Evolutionary conservation across 352 stramenopile species (phyloP).

Genomic region (Pythium phragmitis): DNA sequence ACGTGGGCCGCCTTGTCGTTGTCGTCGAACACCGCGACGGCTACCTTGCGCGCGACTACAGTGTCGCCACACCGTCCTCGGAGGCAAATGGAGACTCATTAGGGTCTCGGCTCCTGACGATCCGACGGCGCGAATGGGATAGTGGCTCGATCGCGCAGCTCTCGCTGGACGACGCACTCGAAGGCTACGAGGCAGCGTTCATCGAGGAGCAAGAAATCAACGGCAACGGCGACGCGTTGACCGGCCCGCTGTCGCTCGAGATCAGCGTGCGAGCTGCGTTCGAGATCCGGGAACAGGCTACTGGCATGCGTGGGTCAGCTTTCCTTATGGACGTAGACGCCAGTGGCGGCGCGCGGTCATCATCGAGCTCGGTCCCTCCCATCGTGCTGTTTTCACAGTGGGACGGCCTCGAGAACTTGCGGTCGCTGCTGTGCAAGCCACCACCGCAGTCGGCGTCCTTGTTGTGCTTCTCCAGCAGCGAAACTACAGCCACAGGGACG

Average conservation of each 20-base stretch:
- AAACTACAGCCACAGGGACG: background rate
- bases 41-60: constrained; percentile 22
- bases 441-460: constrained; percentile 20
- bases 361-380: background rate
- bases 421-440: constrained; percentile 28
- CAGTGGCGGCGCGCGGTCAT: background rate
- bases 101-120: background rate
- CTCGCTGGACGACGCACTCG: constrained; percentile 28
- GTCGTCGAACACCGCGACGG: constrained; percentile 23
- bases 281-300: constrained; percentile 20
- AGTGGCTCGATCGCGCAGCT: constrained; percentile 19
- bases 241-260: constrained; percentile 1
- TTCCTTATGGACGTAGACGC: constrained; percentile 17
- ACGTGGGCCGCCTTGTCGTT: constrained; percentile 11
- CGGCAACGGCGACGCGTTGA: background rate
- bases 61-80: background rate
- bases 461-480: constrained; percentile 19
- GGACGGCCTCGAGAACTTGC: constrained; percentile 31
- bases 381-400: constrained; percentile 24
- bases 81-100: too few relatives aligned
- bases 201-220: constrained; percentile 27
- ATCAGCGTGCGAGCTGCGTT: constrained; percentile 23
- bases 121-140: constrained; percentile 23
- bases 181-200: constrained; percentile 20
- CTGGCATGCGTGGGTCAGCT: background rate